Conservation (phyloP, 225 moss, liverwort and hornwort genomes). For the Physcomitrium patens region DNA sequence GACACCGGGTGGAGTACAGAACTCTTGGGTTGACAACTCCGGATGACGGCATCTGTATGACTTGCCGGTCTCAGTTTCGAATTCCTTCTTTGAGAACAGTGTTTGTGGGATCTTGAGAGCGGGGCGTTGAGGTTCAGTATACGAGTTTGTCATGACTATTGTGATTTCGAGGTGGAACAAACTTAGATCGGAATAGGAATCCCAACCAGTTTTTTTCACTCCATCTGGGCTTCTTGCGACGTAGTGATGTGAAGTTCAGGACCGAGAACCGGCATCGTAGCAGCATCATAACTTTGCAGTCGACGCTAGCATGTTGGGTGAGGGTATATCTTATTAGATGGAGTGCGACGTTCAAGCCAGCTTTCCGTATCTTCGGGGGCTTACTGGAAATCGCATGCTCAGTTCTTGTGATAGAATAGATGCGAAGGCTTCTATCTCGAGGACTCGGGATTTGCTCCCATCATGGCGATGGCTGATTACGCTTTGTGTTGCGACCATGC, state of each 20-base stretch:
- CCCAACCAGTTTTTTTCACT: neutral
- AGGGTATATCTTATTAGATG: constrained; percentile 27
- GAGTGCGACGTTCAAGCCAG: constrained; percentile 28
- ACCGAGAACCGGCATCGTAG: neutral
- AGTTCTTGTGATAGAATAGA: neutral
- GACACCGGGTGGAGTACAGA: neutral
- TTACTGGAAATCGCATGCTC: neutral
- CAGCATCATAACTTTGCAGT: neutral
- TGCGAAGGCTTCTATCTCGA: neutral
- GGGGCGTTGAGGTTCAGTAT: too few relatives aligned
- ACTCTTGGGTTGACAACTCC: too few relatives aligned
- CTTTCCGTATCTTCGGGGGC: neutral
- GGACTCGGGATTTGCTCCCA: neutral
- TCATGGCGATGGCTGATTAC: constrained; percentile 30
- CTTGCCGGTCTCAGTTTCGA: neutral
- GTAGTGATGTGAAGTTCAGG: neutral
- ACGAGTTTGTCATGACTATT: neutral
- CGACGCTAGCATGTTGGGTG: constrained; percentile 23
- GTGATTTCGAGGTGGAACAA: neutral
- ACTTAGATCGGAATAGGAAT: neutral
- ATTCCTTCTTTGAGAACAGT: neutral
- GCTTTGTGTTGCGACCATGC: constrained; percentile 12
- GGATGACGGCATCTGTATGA: neutral
- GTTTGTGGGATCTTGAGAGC: too few relatives aligned
- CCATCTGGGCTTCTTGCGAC: neutral